Evolutionary conservation across 805 yeast species (phyloP).

Genomic region (Candida bentonensis): DNA sequence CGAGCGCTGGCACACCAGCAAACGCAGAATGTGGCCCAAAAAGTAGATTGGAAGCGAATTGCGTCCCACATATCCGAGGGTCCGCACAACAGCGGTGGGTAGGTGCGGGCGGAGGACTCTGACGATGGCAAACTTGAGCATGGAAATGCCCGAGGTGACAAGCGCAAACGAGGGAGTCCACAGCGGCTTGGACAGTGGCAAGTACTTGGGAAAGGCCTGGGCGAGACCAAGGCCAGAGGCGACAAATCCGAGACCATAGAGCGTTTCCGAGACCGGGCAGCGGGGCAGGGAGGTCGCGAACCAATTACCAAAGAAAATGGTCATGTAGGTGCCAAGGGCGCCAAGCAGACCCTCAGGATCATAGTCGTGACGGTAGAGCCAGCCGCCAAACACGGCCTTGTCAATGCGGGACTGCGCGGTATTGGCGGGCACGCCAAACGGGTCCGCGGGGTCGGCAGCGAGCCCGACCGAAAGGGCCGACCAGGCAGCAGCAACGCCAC

Average conservation of each 20-base stretch:
- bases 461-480: constrained; percentile 13
- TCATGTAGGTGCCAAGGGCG: constrained; percentile 21
- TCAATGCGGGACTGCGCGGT: constrained; percentile 24
- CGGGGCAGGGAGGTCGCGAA: constrained; percentile 8
- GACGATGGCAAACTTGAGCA: constrained; percentile 17
- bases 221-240: constrained; percentile 17
- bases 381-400: constrained; percentile 11
- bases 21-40: background rate
- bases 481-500: constrained; percentile 17
- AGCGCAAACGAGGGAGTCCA: constrained; percentile 25
- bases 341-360: constrained; percentile 28
- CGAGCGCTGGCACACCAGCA: background rate
- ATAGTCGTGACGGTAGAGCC: constrained; percentile 15
- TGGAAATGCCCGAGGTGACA: constrained; percentile 19
- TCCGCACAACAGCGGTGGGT: constrained; percentile 11
- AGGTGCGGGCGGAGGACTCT: constrained; percentile 13
- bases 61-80: constrained; percentile 17
- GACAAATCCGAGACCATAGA: constrained; percentile 16
- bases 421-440: constrained; percentile 15
- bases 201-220: constrained; percentile 16
- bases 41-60: constrained; percentile 20
- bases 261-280: constrained; percentile 12
- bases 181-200: constrained; percentile 24
- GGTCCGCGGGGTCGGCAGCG: constrained; percentile 15
- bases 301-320: constrained; percentile 26